Evolutionary conservation across 306 rosid genomes (phyloP).

Genomic region (Abrus pulchellus): DNA sequence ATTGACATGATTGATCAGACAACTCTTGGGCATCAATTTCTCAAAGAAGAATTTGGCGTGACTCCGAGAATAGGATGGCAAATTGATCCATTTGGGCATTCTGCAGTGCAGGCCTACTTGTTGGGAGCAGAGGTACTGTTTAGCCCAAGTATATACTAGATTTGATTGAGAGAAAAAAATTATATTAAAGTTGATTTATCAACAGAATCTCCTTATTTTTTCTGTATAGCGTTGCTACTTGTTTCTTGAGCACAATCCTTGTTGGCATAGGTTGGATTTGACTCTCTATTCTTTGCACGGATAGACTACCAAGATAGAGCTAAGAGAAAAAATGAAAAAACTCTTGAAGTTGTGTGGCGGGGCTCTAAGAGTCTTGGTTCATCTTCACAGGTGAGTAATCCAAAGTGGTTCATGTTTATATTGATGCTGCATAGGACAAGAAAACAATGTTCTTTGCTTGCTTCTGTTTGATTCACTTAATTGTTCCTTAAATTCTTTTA

Average conservation of each 20-base stretch:
- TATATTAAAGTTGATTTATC: slow-evolving; percentile 27
- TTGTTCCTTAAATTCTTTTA: slow-evolving; percentile 18
- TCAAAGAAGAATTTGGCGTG: slow-evolving; percentile 67
- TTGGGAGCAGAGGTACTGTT: slow-evolving; percentile 74
- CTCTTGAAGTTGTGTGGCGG: slow-evolving; percentile 85
- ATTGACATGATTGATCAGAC: slow-evolving; percentile 96
- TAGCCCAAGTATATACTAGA: not conserved
- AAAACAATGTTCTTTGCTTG: not conserved
- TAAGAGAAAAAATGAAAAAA: slow-evolving; percentile 68
- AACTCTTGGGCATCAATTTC: slow-evolving; percentile 80
- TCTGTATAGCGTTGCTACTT: not conserved
- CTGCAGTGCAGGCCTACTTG: slow-evolving; percentile 85
- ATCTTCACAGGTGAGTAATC: slow-evolving; percentile 70
- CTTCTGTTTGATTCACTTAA: slow-evolving; percentile 19
- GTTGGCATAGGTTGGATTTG: slow-evolving; percentile 69
- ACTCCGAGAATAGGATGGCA: slow-evolving; percentile 91
- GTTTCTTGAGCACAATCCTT: slow-evolving; percentile 27
- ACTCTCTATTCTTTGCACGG: slow-evolving; percentile 82
- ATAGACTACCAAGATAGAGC: slow-evolving; percentile 91
- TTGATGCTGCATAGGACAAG: not conserved
- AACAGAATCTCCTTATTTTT: not conserved
- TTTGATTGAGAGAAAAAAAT: not conserved
- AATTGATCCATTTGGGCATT: slow-evolving; percentile 94
- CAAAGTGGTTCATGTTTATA: slow-evolving; percentile 23
- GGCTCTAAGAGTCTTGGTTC: slow-evolving; percentile 82